Evolutionary conservation across 495 filamentous ascomycete species (phyloP), one percentile per base, ranked within the genome.

Genomic region (Penicillium maclennaniae): DNA sequence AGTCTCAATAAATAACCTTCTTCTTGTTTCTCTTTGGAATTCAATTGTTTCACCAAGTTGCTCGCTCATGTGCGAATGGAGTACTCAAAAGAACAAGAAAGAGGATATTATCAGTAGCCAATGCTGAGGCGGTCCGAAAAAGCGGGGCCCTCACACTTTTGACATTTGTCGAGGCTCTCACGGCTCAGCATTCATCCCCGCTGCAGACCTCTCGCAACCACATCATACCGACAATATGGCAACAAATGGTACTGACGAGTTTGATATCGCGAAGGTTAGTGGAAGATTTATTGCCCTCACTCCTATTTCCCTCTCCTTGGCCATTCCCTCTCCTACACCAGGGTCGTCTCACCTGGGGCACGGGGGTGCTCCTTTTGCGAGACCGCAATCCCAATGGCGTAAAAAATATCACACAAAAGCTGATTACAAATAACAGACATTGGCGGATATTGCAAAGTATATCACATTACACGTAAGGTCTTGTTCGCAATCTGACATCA

Each of bases 371-470:
- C 31, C 10, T 34, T 14, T 34, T 12, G 31, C 31, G 25, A 44
- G 14, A 17, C 16, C 14, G 23, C 25, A 6, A 36, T 26, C 4
- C 44, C 0, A 7, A 28, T 26, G 31, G 14, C 27, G 7, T 31
- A 31, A 7, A 7, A 31, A 12, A 14, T 34, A 12, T 12, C 15
- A 34, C 31, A 34, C 31, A 34, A 12, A 34, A 47, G 20, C 25
- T 19, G 6, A 28, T 7, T 36, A 47, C 17, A 16, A 4, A 9
- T 8, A 21, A 48, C 16, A 52, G 49, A 41, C 49, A 8, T 40
- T 52, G 28, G 49, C 49, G 31, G 49, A 52, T 6, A 23, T 52
- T 20, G 43, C 49, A 45, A 52, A 52, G 49, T 52, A 52, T 40
- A 17, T 38, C 15, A 17, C n/a, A 20, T 38, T 7, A 25, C n/a